Conservation (phyloP, 2,329 filamentous ascomycete genomes). For the Diaporthe velutina region DNA sequence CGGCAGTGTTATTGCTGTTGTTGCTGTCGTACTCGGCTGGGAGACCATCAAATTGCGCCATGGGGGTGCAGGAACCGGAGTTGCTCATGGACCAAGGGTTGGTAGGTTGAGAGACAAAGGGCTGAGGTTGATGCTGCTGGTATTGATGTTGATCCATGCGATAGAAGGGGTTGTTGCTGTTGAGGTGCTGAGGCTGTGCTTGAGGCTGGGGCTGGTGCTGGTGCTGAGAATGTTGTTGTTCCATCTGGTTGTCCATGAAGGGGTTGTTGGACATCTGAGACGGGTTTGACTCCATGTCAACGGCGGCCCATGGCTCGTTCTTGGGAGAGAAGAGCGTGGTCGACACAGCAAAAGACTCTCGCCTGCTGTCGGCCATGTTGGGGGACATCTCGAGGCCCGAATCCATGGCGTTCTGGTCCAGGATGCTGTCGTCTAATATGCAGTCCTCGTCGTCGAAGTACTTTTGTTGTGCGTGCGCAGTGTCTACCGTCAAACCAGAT, state of each 20-base stretch:
- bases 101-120: conserved; percentile 54
- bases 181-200: conserved; percentile 40
- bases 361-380: conserved; percentile 71
- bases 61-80: conserved; percentile 81
- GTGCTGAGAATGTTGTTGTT: conserved; percentile 51
- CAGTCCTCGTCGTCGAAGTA: conserved; percentile 72
- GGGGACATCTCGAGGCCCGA: conserved; percentile 74
- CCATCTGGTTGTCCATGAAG: conserved; percentile 58
- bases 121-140: conserved; percentile 50
- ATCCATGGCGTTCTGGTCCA: conserved; percentile 71
- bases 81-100: conserved; percentile 74
- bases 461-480: conserved; percentile 63
- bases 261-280: conserved; percentile 74
- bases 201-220: conserved; percentile 25
- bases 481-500: conserved; percentile 66
- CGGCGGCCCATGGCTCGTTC: conserved; percentile 73
- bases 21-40: conserved; percentile 66
- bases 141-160: conserved; percentile 68
- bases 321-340: conserved; percentile 74
- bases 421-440: conserved; percentile 71
- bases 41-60: conserved; percentile 77
- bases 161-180: conserved; percentile 76
- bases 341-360: conserved; percentile 73
- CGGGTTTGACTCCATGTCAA: conserved; percentile 67
- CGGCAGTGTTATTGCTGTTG: conserved; percentile 48